Evolutionary conservation across 495 filamentous ascomycete genomes (phyloP), one percentile per base, ranked within the genome.

Genomic region (Penicillium canescens): DNA sequence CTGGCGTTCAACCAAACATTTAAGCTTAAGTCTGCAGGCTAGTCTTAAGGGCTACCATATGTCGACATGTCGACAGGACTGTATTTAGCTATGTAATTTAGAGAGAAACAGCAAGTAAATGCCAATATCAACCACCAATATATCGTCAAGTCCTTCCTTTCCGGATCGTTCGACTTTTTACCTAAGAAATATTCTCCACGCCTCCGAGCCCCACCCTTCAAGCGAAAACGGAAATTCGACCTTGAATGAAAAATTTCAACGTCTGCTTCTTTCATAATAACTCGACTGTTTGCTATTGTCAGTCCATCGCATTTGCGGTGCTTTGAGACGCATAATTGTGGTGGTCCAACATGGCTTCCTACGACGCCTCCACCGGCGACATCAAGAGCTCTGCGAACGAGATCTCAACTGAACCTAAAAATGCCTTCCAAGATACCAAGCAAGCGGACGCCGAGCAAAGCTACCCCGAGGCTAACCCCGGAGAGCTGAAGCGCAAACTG

Each of bases 401-500:
- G 31, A 16, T 59, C 4, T 43, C 49, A 11, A n/a, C 34, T 11
- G 48, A 60, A 4, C 41, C 40, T 28, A 60, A 60, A 13, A 51
- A 55, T 48, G 52, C 16, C 2, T 38, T 50, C 7, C 61, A 60
- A 37, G 61, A 67, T 16, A 65, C 63, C n/a, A 67, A 65, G 46
- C 16, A 46, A n/a, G 26, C 52, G 1, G 64, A 67, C 51, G 42
- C 56, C 8, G 64, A 67, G 64, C 52, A 62, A n/a, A 60, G 59
- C 40, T 38, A 62, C 20, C 26, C 31, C 8, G 18, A 38, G 5
- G 33, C 43, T 7, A 50, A 50, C 12, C 52, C 61, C 0, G 50
- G 56, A 7, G 58, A 72, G 45, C 54, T 72, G 45, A 70, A 84
- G 61, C 77, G 85, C 33, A 80, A 81, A 46, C 68, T 88, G 41